Conservation (phyloP, 176 grass and related monocot species). For the Chloris gayana region DNA sequence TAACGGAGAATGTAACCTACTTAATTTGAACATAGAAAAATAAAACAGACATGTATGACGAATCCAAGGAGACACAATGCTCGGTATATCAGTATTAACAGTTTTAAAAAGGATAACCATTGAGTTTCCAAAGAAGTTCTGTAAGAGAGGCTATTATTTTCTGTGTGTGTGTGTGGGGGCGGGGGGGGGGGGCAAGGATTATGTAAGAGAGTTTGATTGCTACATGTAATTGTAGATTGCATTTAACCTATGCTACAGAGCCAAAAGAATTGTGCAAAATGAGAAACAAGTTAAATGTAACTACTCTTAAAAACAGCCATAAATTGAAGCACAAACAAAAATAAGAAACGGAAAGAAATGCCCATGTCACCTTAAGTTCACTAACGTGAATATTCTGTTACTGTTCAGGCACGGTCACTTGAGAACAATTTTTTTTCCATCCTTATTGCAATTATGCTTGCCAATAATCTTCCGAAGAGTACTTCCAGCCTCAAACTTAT, state of each 20-base stretch:
- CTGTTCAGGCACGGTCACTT: slow-evolving; percentile 28
- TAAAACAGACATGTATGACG: slow-evolving; percentile 14
- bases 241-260: slow-evolving; percentile 69
- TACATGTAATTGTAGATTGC: slow-evolving; percentile 53
- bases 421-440: slow-evolving; percentile 12
- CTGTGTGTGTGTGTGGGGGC: too few relatives aligned
- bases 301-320: too few relatives aligned
- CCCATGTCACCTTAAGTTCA: slow-evolving; percentile 66
- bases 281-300: background rate
- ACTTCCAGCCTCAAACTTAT: slow-evolving; percentile 66
- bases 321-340: background rate
- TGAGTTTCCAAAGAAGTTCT: slow-evolving; percentile 46
- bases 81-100: background rate
- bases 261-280: slow-evolving; percentile 15
- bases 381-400: slow-evolving; percentile 10
- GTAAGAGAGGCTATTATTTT: too few relatives aligned
- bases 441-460: slow-evolving; percentile 31
- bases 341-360: background rate
- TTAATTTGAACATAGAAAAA: slow-evolving; percentile 19
- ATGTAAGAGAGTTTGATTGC: slow-evolving; percentile 48
- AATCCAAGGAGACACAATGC: background rate
- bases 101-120: slow-evolving; percentile 47
- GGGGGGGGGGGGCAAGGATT: too few relatives aligned
- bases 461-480: slow-evolving; percentile 72
- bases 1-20: slow-evolving; percentile 80